Conservation (phyloP, 2,329 filamentous ascomycete genomes). For the Ciborinia camelliae region DNA sequence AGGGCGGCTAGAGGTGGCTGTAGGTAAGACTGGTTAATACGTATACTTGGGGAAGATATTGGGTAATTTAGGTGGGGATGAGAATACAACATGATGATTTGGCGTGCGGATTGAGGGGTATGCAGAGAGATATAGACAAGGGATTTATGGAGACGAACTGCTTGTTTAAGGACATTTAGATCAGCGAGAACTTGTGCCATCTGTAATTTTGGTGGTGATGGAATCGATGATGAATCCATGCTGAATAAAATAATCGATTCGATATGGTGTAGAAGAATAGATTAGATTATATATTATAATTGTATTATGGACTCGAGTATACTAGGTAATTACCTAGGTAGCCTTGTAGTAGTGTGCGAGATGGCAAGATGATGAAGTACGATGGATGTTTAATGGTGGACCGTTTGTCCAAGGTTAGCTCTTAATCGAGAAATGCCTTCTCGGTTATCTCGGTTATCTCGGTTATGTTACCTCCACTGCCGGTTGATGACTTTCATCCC, state of each 20-base stretch:
- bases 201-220: conserved; percentile 8
- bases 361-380: too few species aligned
- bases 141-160: conserved; percentile 7
- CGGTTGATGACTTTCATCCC: neutral
- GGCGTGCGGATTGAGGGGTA: neutral
- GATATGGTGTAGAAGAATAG: neutral
- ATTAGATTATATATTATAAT: neutral
- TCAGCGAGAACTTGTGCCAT: conserved; percentile 19
- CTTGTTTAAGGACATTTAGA: conserved; percentile 18
- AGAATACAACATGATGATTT: neutral
- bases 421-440: neutral
- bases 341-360: too few species aligned
- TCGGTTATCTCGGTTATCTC: conserved; percentile 1
- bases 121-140: neutral
- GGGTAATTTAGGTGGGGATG: neutral
- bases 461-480: neutral
- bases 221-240: neutral
- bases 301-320: too few species aligned
- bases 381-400: too few species aligned
- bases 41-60: neutral
- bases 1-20: conserved; percentile 9
- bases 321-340: too few species aligned
- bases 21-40: neutral
- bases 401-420: neutral
- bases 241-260: neutral